Percentiles rank a stretch among this genome's conserved stretches.
These are phyloP conservation scores for Mycena indigotica DNA, from an alignment of 768 basidiomycete species.

Conservation along the genomic window DNA sequence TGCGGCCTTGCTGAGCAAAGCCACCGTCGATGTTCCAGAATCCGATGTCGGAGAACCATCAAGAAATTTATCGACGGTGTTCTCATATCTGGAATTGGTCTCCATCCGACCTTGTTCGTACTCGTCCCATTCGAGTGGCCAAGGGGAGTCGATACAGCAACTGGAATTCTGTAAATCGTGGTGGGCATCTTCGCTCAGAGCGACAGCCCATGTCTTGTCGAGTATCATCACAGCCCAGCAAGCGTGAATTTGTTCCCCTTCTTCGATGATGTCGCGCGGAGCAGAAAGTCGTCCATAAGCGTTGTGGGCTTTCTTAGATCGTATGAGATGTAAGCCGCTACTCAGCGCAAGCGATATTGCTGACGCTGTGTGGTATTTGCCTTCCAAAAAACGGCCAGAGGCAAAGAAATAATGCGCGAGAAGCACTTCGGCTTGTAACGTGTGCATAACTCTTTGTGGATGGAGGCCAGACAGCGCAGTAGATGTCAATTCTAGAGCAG, in stretches of 20 bases:
- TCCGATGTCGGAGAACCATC: constrained; percentile 15
- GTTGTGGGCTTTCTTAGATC: constrained; percentile 33
- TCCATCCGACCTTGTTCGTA: constrained; percentile 32
- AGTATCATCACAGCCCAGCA: constrained; percentile 37
- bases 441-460: constrained; percentile 43
- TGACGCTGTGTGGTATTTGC: constrained; percentile 42
- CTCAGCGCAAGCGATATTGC: constrained; percentile 37
- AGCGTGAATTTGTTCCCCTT: constrained; percentile 39
- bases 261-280: constrained; percentile 32
- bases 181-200: constrained; percentile 32
- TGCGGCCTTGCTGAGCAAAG: constrained; percentile 28
- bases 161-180: constrained; percentile 25
- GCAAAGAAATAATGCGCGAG: constrained; percentile 59
- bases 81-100: constrained; percentile 25
- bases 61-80: constrained; percentile 9
- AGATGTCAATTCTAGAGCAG: constrained; percentile 42
- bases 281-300: constrained; percentile 26
- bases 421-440: constrained; percentile 57
- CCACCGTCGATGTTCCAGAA: constrained; percentile 25
- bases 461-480: constrained; percentile 41
- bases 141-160: constrained; percentile 34
- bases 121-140: constrained; percentile 39
- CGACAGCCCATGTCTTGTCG: constrained; percentile 46
- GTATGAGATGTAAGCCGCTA: constrained; percentile 41
- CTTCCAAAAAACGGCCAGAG: constrained; percentile 50